These are phyloP conservation scores for Dendrobium nobile DNA, from an alignment of 106 monocot genomes.

Conservation along the genomic window DNA sequence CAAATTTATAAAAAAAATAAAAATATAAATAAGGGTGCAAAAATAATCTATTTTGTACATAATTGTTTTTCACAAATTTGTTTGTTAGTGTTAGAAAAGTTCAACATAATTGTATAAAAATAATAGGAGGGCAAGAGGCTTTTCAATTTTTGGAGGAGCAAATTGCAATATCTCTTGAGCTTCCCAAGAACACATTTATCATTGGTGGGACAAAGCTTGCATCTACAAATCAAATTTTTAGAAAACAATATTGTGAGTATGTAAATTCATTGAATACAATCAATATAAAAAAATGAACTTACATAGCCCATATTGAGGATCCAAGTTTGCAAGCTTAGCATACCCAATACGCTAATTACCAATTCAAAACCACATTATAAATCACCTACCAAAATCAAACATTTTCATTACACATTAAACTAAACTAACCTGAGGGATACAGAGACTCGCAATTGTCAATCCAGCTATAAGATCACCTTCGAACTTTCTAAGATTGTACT, in stretches of 20 bases:
- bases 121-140: too few relatives aligned
- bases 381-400: neutral
- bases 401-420: neutral
- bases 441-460: conserved; percentile 87
- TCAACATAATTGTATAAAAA: too few relatives aligned
- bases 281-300: neutral
- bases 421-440: conserved; percentile 77
- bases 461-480: conserved; percentile 86
- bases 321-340: conserved; percentile 23
- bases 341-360: conserved; percentile 16
- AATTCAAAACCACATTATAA: neutral
- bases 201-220: conserved; percentile 89
- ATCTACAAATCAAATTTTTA: conserved; percentile 31
- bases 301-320: conserved; percentile 27
- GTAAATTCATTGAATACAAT: neutral
- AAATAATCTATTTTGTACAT: too few relatives aligned
- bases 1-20: too few relatives aligned
- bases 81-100: too few relatives aligned
- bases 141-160: too few relatives aligned
- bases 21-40: too few relatives aligned
- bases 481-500: conserved; percentile 54
- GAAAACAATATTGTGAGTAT: neutral
- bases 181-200: conserved; percentile 78
- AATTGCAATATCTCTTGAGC: conserved; percentile 73
- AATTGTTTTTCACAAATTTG: too few relatives aligned